Evolutionary conservation across 169 alveolate genomes (phyloP), one percentile per base, ranked within the genome.

Genomic region (Plasmodium reichenowi): DNA sequence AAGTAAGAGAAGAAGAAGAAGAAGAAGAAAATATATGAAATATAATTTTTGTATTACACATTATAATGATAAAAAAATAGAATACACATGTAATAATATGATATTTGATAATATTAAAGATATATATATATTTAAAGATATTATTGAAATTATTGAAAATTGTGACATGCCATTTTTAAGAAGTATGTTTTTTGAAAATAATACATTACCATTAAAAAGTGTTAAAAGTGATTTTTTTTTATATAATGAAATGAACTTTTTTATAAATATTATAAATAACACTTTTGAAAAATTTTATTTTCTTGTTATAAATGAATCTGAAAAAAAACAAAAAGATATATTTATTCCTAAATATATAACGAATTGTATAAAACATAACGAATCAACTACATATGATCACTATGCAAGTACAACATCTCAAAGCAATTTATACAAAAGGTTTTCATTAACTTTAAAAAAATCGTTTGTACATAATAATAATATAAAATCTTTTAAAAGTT

Each of bases 261-360:
- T 83, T 48, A 22, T 72, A 38, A 52, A 60, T 67, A 47, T 58
- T 32, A 45, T 83, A 68, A 83, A 54, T 9, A 83, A 67, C 56
- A 68, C 74, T 12, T 83, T 56, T 56, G 91, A 83, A 48, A 83
- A 70, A 62, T 83, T 83, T 72, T 83, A 68, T 54, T 45, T 83
- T 22, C 72, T 68, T 29, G 17, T 83, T 22, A 12, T 83, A 29
- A 83, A 83, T 68, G 91, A 83, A 63, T 68, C 54, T 29, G 85
- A 83, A 43, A 83, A 12, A 58, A 56, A 17, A 38, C 56, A 59
- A 15, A 56, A 54, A 22, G 83, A 83, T n/a, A 54, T 43, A 17
- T 26, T 68, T 20, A 45, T n/a, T 58, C 83, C 91, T 24, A 68
- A 67, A 43, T 83, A 83, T 62, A 83, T 68, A 22, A 15, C 58